Conservation (phyloP, 768 basidiomycete genomes). For the Hypholoma fasciculare region DNA sequence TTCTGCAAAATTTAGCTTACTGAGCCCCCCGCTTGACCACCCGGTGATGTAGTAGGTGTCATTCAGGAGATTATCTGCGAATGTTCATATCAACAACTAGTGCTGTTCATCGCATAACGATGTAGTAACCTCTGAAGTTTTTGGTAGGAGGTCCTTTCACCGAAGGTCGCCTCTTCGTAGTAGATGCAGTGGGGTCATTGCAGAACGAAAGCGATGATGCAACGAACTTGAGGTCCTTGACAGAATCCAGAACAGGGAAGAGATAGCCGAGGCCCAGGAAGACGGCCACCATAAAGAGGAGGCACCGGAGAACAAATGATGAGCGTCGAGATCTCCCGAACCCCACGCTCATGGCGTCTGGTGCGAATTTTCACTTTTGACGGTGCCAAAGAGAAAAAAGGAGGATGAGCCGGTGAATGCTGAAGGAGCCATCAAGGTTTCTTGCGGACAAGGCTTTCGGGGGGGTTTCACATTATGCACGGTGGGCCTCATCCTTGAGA, state of each 20-base stretch:
- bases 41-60: conserved; percentile 5
- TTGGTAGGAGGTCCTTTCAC: not conserved
- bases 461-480: not conserved
- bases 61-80: conserved; percentile 1
- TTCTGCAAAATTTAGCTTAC: not conserved
- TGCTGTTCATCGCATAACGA: not conserved
- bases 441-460: not conserved
- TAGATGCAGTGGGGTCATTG: not conserved
- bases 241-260: not conserved
- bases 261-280: not conserved
- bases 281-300: not conserved
- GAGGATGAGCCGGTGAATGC: too few species aligned
- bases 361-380: not conserved
- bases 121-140: not conserved
- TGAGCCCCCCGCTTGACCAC: conserved; percentile 2
- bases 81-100: not conserved
- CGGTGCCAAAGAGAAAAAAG: not conserved
- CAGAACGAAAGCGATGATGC: not conserved
- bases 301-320: not conserved
- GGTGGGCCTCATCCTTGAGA: not conserved
- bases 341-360: not conserved
- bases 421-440: too few species aligned
- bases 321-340: not conserved
- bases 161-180: not conserved
- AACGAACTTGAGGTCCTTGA: not conserved